Percentiles rank a stretch among this genome's conserved stretches.
phyloP scores from a whole-genome alignment of 2,329 filamentous ascomycete species.

The Aureobasidium sp. region DNA sequence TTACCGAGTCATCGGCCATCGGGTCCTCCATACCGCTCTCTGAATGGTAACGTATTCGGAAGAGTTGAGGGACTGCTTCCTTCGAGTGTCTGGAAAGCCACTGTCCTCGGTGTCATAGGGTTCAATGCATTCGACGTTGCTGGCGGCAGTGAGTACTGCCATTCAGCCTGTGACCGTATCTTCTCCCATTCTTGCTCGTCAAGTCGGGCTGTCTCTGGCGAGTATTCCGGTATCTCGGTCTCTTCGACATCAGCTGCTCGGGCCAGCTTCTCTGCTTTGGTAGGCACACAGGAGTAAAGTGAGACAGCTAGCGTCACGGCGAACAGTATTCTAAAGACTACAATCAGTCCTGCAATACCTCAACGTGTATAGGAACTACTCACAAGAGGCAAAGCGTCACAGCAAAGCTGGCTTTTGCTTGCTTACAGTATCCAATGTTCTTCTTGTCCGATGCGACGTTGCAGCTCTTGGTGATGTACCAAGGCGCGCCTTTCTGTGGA shows the following conservation, averaged over 20 bases:
- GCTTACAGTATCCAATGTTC: constrained; percentile 51
- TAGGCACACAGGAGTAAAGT: constrained; percentile 47
- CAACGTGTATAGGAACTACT: constrained; percentile 29
- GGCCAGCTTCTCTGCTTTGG: constrained; percentile 24
- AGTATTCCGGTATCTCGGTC: constrained; percentile 19
- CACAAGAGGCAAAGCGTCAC: constrained; percentile 61
- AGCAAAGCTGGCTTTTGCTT: constrained; percentile 61
- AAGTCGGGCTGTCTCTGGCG: constrained; percentile 29
- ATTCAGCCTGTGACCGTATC: constrained; percentile 32
- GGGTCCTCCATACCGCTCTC: constrained; percentile 21
- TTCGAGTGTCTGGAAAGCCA: constrained; percentile 56
- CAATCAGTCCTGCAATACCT: background rate
- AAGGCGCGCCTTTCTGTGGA: constrained; percentile 55
- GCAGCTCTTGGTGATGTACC: constrained; percentile 69
- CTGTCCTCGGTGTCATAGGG: constrained; percentile 55
- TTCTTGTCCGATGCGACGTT: constrained; percentile 38
- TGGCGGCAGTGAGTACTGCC: constrained; percentile 35
- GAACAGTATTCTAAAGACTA: constrained; percentile 47
- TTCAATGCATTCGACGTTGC: constrained; percentile 35
- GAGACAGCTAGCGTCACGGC: constrained; percentile 50
- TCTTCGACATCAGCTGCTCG: constrained; percentile 22
- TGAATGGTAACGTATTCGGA: constrained; percentile 21
- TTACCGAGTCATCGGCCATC: constrained; percentile 4
- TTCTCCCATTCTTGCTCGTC: constrained; percentile 50
- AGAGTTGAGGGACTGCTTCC: constrained; percentile 19